phyloP scores from a whole-genome alignment of 2,329 filamentous ascomycete genomes.

The Sordariomycetes sp. region DNA sequence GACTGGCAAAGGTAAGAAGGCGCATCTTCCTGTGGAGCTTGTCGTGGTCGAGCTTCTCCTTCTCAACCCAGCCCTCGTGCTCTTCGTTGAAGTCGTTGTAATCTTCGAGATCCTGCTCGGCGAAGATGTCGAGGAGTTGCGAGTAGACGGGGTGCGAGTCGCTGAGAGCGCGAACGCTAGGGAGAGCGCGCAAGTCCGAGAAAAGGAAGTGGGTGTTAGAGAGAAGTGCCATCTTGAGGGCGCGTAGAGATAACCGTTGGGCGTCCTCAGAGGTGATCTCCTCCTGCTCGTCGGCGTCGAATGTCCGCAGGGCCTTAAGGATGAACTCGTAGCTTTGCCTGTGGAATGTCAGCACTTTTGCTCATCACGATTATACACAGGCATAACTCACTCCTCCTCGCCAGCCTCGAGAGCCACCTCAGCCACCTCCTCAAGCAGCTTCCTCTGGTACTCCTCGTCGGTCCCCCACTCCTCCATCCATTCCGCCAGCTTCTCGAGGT shows the following conservation, averaged over 20 bases:
- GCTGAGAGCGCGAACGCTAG: constrained; percentile 76
- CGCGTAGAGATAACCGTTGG: constrained; percentile 49
- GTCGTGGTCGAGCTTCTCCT: constrained; percentile 61
- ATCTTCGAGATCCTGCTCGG: constrained; percentile 87
- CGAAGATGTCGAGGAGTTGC: constrained; percentile 91
- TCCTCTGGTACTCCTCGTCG: constrained; percentile 73
- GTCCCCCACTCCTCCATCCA: constrained; percentile 83
- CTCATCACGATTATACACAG: background rate
- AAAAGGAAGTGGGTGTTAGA: constrained; percentile 57
- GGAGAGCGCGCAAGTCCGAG: constrained; percentile 72
- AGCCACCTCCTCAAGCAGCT: constrained; percentile 73
- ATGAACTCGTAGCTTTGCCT: constrained; percentile 60
- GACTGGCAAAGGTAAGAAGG: constrained; percentile 81
- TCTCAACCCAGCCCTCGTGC: constrained; percentile 76
- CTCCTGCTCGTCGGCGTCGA: constrained; percentile 44
- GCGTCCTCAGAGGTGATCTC: constrained; percentile 51
- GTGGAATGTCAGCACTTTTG: constrained; percentile 4
- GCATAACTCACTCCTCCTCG: constrained; percentile 58
- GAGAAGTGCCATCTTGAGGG: constrained; percentile 43
- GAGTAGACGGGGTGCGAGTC: constrained; percentile 79
- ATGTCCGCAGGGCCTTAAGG: constrained; percentile 51
- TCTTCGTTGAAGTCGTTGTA: constrained; percentile 93
- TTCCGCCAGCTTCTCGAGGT: constrained; percentile 70
- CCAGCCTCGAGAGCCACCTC: constrained; percentile 72
- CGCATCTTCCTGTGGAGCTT: constrained; percentile 91